Conservation (phyloP, 148 eudicot species). For the Cornus suecica region DNA sequence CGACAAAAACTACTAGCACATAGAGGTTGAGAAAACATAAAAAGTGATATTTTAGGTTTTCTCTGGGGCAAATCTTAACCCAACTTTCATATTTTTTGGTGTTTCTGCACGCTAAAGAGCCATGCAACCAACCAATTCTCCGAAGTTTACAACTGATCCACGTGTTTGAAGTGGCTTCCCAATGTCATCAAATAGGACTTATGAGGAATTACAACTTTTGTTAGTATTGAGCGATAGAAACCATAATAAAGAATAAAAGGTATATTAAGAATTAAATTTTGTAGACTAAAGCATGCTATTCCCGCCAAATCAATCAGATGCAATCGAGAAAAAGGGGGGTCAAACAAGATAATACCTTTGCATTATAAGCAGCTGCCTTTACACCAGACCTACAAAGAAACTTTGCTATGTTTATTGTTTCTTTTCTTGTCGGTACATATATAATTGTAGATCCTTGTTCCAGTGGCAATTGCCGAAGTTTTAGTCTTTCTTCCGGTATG, state of each 20-base stretch:
- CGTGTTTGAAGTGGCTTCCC: not conserved
- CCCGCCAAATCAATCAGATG: not conserved
- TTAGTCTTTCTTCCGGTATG: constrained; percentile 25
- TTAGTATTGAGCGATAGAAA: not conserved
- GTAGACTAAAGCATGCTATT: not conserved
- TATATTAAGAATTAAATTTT: not conserved
- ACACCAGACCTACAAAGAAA: constrained; percentile 63
- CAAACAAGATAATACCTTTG: constrained; percentile 43
- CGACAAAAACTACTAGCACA: not conserved
- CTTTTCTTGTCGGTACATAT: constrained; percentile 79
- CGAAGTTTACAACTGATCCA: not conserved
- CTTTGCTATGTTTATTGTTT: constrained; percentile 58
- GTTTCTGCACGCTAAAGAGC: not conserved
- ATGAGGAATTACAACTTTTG: not conserved
- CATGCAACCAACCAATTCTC: not conserved
- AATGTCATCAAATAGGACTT: not conserved
- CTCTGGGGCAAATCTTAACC: not conserved
- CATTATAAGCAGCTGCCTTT: constrained; percentile 89
- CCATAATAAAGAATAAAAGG: not conserved
- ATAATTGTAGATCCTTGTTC: constrained; percentile 73
- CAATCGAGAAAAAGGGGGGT: not conserved
- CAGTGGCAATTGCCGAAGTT: constrained; percentile 26
- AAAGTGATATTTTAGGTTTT: not conserved
- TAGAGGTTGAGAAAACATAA: not conserved
- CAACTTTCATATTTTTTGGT: not conserved